A percentile compares a stretch with the other conserved stretches of the same genome.
Conservation (phyloP, 2,329 filamentous ascomycete genomes). For the Ascochyta koolunga region DNA sequence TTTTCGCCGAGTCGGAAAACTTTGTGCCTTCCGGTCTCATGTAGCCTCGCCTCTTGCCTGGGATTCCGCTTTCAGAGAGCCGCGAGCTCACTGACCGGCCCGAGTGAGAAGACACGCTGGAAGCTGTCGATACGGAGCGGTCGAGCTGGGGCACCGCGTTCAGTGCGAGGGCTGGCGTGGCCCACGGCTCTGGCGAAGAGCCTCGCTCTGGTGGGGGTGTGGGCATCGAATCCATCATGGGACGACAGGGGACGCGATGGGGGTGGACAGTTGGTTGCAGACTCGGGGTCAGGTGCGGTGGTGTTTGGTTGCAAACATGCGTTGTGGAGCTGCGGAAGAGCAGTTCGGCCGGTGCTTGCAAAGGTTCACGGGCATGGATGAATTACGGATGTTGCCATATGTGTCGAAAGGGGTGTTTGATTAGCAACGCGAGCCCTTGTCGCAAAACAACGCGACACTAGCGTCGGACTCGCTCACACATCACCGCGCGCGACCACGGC, state of each 20-base stretch:
- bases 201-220: slow-evolving; percentile 52
- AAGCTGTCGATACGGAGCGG: slow-evolving; percentile 68
- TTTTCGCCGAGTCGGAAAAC: slow-evolving; percentile 88
- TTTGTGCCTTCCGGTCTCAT: slow-evolving; percentile 85
- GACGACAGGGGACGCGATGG: slow-evolving; percentile 19
- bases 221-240: slow-evolving; percentile 37
- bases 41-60: slow-evolving; percentile 73
- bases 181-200: slow-evolving; percentile 68
- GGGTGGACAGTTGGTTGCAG: slow-evolving; percentile 18
- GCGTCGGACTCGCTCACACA: slow-evolving; percentile 21
- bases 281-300: slow-evolving; percentile 13
- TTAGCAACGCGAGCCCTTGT: slow-evolving; percentile 34
- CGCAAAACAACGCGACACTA: slow-evolving; percentile 36
- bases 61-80: slow-evolving; percentile 52
- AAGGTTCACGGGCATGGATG: slow-evolving; percentile 25
- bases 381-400: slow-evolving; percentile 34
- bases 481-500: slow-evolving; percentile 10
- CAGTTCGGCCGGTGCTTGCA: slow-evolving; percentile 15
- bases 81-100: slow-evolving; percentile 69
- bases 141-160: slow-evolving; percentile 64
- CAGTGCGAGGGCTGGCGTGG: slow-evolving; percentile 67
- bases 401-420: slow-evolving; percentile 35
- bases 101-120: slow-evolving; percentile 59
- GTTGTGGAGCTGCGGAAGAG: slow-evolving; percentile 13
- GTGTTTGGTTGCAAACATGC: slow-evolving; percentile 8